phyloP scores from a whole-genome alignment of 768 basidiomycete genomes.

The Fomitopsis pulvina region DNA sequence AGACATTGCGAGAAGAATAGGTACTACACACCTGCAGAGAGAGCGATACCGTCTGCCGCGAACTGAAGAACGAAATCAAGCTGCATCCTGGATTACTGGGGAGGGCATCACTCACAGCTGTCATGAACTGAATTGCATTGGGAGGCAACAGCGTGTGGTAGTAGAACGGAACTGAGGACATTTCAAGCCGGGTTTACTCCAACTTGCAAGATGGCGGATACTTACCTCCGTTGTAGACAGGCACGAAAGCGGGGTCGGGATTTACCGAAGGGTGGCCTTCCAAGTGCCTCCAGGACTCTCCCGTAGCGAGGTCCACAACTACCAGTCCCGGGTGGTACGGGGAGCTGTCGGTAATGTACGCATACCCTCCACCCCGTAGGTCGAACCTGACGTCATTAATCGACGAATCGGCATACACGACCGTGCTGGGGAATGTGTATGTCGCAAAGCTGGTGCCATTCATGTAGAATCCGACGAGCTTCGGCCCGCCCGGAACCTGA shows the following conservation, averaged over 20 bases:
- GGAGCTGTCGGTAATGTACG: constrained; percentile 16
- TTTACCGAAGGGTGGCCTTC: constrained; percentile 6
- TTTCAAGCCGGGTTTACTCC: not conserved
- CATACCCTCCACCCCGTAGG: constrained; percentile 15
- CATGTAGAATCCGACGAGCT: constrained; percentile 15
- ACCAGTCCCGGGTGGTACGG: constrained; percentile 11
- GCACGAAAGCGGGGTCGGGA: constrained; percentile 4
- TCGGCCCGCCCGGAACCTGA: constrained; percentile 13
- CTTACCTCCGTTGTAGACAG: constrained; percentile 11
- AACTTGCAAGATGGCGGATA: not conserved
- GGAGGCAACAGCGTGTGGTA: constrained; percentile 4
- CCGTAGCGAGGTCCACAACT: constrained; percentile 12
- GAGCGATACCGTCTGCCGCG: constrained; percentile 15
- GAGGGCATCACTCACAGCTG: not conserved
- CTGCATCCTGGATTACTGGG: not conserved
- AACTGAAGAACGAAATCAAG: constrained; percentile 7
- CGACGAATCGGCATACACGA: constrained; percentile 16
- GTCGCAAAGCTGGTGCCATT: constrained; percentile 10
- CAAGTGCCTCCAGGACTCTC: constrained; percentile 15
- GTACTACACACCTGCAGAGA: constrained; percentile 7
- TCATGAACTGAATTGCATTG: constrained; percentile 1
- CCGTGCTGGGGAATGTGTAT: constrained; percentile 13
- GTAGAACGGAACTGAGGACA: constrained; percentile 8
- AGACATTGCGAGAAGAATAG: not conserved
- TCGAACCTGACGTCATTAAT: constrained; percentile 19